These are phyloP conservation scores for Cucurbita moschata DNA, from an alignment of 306 rosid species.

Conservation along the genomic window DNA sequence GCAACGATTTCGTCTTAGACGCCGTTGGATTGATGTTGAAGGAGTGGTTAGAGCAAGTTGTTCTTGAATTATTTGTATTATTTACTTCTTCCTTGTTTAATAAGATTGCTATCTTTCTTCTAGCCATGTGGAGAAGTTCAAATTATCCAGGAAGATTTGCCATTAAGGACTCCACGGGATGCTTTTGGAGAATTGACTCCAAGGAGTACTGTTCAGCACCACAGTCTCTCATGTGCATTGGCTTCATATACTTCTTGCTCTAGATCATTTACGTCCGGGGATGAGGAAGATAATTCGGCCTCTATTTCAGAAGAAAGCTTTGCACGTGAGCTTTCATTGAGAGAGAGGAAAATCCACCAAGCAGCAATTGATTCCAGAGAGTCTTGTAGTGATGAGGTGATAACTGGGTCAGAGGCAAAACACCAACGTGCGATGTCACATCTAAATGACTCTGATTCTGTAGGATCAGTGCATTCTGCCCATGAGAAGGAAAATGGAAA, in stretches of 20 bases:
- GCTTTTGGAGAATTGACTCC: conserved; percentile 44
- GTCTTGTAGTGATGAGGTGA: conserved; percentile 36
- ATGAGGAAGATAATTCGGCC: conserved; percentile 34
- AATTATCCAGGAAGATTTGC: conserved; percentile 76
- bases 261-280: conserved; percentile 21
- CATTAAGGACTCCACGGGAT: conserved; percentile 61
- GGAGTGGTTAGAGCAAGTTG: conserved; percentile 54
- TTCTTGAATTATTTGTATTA: conserved; percentile 9
- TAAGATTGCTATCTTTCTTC: conserved; percentile 11
- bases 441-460: conserved; percentile 28
- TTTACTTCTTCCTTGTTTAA: not conserved
- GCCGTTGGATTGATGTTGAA: conserved; percentile 64
- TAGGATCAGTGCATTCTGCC: conserved; percentile 22
- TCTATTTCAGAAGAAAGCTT: conserved; percentile 62
- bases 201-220: conserved; percentile 13
- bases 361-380: conserved; percentile 30
- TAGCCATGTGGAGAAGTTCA: conserved; percentile 90
- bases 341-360: conserved; percentile 42
- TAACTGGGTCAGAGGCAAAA: conserved; percentile 24
- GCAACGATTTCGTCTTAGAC: conserved; percentile 65
- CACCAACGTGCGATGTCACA: conserved; percentile 21
- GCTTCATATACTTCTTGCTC: conserved; percentile 22
- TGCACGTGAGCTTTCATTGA: conserved; percentile 45
- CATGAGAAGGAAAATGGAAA: conserved; percentile 22
- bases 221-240: not conserved